phyloP scores from a whole-genome alignment of 2,329 filamentous ascomycete genomes.

The Cercospora citrullina region DNA sequence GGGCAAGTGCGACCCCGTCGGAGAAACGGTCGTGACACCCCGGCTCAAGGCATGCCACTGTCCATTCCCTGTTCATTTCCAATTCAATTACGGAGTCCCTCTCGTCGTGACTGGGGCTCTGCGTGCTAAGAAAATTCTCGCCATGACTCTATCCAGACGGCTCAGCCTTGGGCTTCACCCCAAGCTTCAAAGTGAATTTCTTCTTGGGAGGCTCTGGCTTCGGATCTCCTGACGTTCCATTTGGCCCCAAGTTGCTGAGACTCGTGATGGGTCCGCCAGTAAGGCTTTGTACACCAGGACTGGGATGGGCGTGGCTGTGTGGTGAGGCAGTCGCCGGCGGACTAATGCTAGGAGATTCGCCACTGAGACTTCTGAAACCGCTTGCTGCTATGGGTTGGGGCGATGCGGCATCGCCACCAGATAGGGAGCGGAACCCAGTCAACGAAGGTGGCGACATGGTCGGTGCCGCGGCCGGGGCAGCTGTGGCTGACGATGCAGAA shows the following conservation, averaged over 20 bases:
- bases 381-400: conserved; percentile 5
- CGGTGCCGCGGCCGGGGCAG: neutral
- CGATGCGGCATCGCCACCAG: neutral
- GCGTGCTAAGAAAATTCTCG: neutral
- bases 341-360: conserved; percentile 15
- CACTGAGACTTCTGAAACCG: conserved; percentile 17
- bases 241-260: conserved; percentile 12
- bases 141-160: conserved; percentile 11
- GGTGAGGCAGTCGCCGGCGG: conserved; percentile 17
- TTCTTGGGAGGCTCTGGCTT: conserved; percentile 27
- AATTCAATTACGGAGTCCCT: neutral
- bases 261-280: conserved; percentile 20
- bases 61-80: neutral
- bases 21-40: neutral
- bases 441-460: conserved; percentile 9
- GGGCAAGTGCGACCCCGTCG: neutral
- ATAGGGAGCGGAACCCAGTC: conserved; percentile 8
- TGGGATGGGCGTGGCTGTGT: conserved; percentile 17
- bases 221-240: conserved; percentile 10
- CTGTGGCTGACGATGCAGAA: neutral
- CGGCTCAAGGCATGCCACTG: neutral
- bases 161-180: conserved; percentile 13
- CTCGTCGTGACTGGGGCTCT: neutral
- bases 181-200: conserved; percentile 33
- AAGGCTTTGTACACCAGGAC: conserved; percentile 7